phyloP scores from a whole-genome alignment of 2,329 filamentous ascomycete species.

The Alternaria brassicicola region DNA sequence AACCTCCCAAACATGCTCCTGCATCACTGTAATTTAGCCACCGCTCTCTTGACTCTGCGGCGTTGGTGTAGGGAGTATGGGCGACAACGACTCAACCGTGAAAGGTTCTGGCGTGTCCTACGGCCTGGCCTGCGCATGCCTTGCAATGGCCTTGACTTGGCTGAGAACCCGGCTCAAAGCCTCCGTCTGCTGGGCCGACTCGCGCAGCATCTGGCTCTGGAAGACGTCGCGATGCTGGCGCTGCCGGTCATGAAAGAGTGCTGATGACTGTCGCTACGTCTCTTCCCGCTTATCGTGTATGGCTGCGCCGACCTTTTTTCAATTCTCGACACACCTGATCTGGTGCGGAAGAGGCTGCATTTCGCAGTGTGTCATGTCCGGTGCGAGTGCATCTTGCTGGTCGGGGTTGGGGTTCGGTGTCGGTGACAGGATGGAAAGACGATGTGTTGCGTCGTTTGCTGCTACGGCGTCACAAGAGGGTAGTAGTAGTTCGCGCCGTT shows the following conservation, averaged over 20 bases:
- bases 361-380: constrained; percentile 28
- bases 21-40: no score
- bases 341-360: constrained; percentile 42
- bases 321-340: constrained; percentile 49
- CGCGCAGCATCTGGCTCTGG: constrained; percentile 42
- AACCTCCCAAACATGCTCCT: neutral
- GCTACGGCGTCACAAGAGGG: constrained; percentile 12
- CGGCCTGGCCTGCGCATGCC: constrained; percentile 35
- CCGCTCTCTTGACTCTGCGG: neutral
- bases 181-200: constrained; percentile 40
- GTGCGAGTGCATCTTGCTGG: constrained; percentile 14
- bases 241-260: constrained; percentile 48
- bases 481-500: constrained; percentile 16
- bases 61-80: neutral
- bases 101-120: constrained; percentile 33
- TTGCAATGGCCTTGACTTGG: constrained; percentile 35
- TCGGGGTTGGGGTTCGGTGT: constrained; percentile 15
- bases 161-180: constrained; percentile 35
- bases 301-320: constrained; percentile 44
- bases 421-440: neutral
- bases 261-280: constrained; percentile 50
- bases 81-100: constrained; percentile 8
- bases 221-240: constrained; percentile 45
- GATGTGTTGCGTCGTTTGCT: neutral
- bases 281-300: constrained; percentile 46